Percentiles rank a stretch among this genome's conserved stretches.
These are phyloP conservation scores for Calocybe cyanea DNA, from an alignment of 768 basidiomycete genomes.

Conservation along the genomic window DNA sequence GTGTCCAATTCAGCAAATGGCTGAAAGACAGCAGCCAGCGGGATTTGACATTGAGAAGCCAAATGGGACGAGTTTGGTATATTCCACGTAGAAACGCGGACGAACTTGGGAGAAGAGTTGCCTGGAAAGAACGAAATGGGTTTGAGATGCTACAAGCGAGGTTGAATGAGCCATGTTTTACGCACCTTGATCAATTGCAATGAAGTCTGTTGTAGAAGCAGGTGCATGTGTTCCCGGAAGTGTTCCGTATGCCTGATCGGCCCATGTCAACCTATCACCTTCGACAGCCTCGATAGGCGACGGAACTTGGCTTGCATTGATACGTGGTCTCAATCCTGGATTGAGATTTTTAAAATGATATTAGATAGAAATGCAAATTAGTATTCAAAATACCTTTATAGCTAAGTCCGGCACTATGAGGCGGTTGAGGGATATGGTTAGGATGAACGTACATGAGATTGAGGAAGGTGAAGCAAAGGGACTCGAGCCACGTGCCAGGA, in stretches of 20 bases:
- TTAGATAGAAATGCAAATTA: neutral
- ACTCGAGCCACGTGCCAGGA: neutral
- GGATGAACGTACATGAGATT: conserved; percentile 39
- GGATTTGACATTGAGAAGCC: conserved; percentile 77
- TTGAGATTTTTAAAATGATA: neutral
- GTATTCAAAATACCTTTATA: conserved; percentile 36
- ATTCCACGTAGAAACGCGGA: conserved; percentile 87
- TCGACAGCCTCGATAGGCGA: conserved; percentile 81
- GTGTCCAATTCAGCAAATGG: conserved; percentile 84
- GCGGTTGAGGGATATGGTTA: conserved; percentile 63
- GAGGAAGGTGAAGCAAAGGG: neutral
- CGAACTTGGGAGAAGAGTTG: conserved; percentile 88
- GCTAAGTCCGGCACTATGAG: conserved; percentile 58
- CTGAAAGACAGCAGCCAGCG: conserved; percentile 81
- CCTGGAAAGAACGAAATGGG: conserved; percentile 33
- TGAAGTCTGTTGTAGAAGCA: conserved; percentile 80
- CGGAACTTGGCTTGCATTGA: conserved; percentile 90
- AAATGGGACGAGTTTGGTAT: conserved; percentile 79
- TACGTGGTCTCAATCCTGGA: conserved; percentile 71
- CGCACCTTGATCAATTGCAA: conserved; percentile 85
- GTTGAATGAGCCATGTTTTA: neutral
- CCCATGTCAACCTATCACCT: conserved; percentile 75
- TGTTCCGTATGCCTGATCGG: conserved; percentile 62
- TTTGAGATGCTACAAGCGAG: too few relatives aligned
- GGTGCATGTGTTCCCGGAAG: conserved; percentile 63